Evolutionary conservation across 1,284 basidiomycete species (phyloP).

Genomic region (Spongispora temasekensis): DNA sequence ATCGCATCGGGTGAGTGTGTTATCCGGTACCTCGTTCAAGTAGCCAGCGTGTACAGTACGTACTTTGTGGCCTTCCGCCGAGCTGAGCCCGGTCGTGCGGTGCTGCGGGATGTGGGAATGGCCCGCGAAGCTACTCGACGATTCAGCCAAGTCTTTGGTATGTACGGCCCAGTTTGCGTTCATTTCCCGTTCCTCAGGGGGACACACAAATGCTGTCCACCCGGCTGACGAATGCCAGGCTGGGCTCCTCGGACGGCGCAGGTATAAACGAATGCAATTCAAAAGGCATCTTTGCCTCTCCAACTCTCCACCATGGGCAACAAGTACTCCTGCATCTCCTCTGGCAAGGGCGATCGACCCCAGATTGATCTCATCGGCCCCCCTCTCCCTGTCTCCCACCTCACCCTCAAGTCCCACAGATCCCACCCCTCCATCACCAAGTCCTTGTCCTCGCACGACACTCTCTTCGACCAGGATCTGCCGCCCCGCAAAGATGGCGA

Average conservation of each 20-base stretch:
- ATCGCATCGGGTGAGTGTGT: too few relatives aligned
- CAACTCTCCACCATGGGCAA: slow-evolving; percentile 42
- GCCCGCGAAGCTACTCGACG: not conserved
- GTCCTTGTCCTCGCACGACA: slow-evolving; percentile 33
- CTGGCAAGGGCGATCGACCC: slow-evolving; percentile 21
- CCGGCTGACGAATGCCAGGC: not conserved
- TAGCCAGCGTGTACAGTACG: too few relatives aligned
- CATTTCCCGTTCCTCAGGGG: too few relatives aligned
- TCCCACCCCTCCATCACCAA: slow-evolving; percentile 38
- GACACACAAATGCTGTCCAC: too few relatives aligned
- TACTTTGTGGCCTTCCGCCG: too few relatives aligned
- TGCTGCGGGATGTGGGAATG: not conserved
- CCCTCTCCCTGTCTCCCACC: slow-evolving; percentile 38
- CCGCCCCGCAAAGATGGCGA: slow-evolving; percentile 18
- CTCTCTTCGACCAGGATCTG: slow-evolving; percentile 35
- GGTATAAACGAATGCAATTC: slow-evolving; percentile 24
- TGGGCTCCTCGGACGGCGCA: not conserved
- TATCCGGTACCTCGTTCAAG: too few relatives aligned
- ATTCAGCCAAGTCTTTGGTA: not conserved
- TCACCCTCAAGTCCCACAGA: slow-evolving; percentile 40
- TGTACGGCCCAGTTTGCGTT: not conserved
- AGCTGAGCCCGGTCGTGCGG: not conserved
- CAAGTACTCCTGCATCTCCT: slow-evolving; percentile 32
- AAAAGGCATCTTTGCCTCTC: not conserved
- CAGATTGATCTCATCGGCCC: slow-evolving; percentile 16